These are phyloP conservation scores for Clarireedia monteithiana DNA, from an alignment of 2,329 filamentous ascomycete species.

Conservation along the genomic window DNA sequence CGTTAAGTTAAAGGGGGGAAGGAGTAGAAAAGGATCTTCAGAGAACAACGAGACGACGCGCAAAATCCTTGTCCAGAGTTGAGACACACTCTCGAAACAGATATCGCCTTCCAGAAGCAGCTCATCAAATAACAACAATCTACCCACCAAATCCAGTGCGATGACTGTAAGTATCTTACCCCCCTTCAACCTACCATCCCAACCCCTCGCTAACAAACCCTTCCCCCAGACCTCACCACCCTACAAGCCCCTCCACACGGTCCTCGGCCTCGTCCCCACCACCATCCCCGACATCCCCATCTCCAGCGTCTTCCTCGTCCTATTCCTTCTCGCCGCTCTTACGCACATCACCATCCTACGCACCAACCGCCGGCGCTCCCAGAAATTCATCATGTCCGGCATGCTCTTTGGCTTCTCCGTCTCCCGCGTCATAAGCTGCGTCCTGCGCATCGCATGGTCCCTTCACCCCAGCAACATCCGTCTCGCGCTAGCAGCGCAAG, in stretches of 20 bases:
- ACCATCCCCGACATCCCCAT: slow-evolving; percentile 55
- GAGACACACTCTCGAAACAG: too few species aligned
- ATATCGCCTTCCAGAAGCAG: too few species aligned
- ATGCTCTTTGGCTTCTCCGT: slow-evolving; percentile 52
- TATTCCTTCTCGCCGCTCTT: slow-evolving; percentile 47
- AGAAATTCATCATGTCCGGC: slow-evolving; percentile 52
- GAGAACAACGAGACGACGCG: too few species aligned
- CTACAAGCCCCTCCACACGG: slow-evolving; percentile 34
- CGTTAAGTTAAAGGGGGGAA: too few species aligned
- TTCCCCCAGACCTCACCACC: slow-evolving; percentile 10
- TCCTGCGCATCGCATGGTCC: slow-evolving; percentile 41
- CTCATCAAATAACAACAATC: too few species aligned
- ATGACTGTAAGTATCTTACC: neutral
- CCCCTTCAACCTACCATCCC: neutral
- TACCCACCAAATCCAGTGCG: neutral
- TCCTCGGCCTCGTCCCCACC: slow-evolving; percentile 51
- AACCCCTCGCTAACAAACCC: neutral
- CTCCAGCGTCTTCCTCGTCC: slow-evolving; percentile 50
- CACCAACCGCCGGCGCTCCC: slow-evolving; percentile 25
- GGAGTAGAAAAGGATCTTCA: too few species aligned
- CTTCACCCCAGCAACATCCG: neutral
- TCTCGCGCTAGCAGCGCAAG: neutral
- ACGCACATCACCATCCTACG: slow-evolving; percentile 50
- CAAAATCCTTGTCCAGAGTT: too few species aligned
- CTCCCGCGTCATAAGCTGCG: slow-evolving; percentile 40